Percentiles rank a stretch among this genome's conserved stretches.
phyloP scores from a whole-genome alignment of 305 asterid genomes.

The Fraxinus latifolia region DNA sequence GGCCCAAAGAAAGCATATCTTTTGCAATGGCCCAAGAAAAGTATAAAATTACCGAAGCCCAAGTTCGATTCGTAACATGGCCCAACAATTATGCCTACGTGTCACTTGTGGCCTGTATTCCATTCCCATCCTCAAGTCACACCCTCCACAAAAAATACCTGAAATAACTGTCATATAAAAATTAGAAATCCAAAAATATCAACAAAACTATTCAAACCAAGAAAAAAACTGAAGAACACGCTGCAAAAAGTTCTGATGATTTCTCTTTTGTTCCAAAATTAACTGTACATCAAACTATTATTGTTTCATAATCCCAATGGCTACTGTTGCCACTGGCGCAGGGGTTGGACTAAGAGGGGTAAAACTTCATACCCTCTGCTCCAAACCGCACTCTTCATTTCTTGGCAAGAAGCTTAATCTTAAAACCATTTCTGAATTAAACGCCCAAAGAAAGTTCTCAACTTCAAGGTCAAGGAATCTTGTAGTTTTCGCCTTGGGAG shows the following conservation, averaged over 20 bases:
- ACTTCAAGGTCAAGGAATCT: constrained; percentile 32
- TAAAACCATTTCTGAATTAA: constrained; percentile 37
- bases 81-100: constrained; percentile 21
- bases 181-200: background rate
- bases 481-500: constrained; percentile 41
- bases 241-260: constrained; percentile 24
- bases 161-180: constrained; percentile 34
- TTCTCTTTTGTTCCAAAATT: constrained; percentile 8
- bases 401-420: constrained; percentile 53
- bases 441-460: constrained; percentile 27
- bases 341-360: constrained; percentile 55
- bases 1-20: background rate
- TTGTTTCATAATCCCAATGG: constrained; percentile 34
- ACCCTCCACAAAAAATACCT: constrained; percentile 73
- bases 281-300: background rate
- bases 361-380: constrained; percentile 39
- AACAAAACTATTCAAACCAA: constrained; percentile 5
- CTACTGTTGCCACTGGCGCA: constrained; percentile 49
- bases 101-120: constrained; percentile 46
- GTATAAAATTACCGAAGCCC: constrained; percentile 20
- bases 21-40: too few species aligned
- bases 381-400: constrained; percentile 53
- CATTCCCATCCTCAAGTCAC: constrained; percentile 26
- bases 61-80: background rate
- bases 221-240: background rate